phyloP scores from a whole-genome alignment of 305 asterid species.

The Salvia sclarea region DNA sequence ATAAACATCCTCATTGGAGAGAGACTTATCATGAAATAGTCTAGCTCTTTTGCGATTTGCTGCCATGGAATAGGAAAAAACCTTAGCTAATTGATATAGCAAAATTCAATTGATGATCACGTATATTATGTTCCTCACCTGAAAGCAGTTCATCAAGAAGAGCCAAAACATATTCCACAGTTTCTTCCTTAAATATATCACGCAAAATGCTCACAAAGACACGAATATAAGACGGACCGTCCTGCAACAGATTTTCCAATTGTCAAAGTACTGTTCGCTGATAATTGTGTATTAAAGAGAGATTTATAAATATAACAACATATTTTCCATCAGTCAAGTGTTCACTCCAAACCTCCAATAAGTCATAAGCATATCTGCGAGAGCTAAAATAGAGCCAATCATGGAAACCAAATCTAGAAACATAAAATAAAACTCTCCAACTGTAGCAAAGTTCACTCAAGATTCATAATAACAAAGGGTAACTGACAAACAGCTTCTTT shows the following conservation, averaged over 20 bases:
- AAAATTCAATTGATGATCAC: conserved; percentile 14
- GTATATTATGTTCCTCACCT: conserved; percentile 45
- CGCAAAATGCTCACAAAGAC: conserved; percentile 80
- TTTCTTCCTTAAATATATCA: conserved; percentile 84
- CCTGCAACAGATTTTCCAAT: conserved; percentile 56
- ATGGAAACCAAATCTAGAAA: neutral
- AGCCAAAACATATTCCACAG: conserved; percentile 86
- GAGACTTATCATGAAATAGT: conserved; percentile 67
- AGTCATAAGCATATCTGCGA: neutral
- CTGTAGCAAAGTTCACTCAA: neutral
- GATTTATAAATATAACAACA: no score
- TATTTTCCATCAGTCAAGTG: no score
- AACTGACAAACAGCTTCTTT: neutral
- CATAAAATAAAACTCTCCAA: conserved; percentile 13
- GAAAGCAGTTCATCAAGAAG: conserved; percentile 84
- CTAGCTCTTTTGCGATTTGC: conserved; percentile 73
- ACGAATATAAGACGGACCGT: conserved; percentile 78
- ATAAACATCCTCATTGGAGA: conserved; percentile 65
- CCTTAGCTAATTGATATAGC: conserved; percentile 27
- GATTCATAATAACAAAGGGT: neutral
- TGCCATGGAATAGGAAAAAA: conserved; percentile 34
- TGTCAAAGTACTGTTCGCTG: neutral
- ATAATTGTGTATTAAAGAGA: conserved; percentile 17
- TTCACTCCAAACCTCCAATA: neutral
- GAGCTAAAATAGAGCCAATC: neutral